A percentile compares a stretch with the other conserved stretches of the same genome.
phyloP scores from a whole-genome alignment of 805 yeast genomes.

The Candida adriatica region DNA sequence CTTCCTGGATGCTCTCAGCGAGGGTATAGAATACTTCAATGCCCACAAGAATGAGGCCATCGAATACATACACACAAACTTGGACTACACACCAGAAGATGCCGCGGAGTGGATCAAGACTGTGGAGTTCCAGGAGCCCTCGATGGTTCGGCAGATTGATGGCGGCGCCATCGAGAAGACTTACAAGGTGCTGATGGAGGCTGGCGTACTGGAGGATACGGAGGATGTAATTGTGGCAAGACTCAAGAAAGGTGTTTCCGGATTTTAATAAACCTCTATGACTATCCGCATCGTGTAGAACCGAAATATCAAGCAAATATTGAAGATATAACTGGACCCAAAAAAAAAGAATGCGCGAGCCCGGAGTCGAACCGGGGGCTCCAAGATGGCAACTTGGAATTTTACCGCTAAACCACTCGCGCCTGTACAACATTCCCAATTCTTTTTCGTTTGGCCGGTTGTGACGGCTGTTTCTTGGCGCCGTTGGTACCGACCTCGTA shows the following conservation, averaged over 20 bases:
- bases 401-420: constrained; percentile 53
- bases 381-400: constrained; percentile 52
- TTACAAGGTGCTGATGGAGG: constrained; percentile 12
- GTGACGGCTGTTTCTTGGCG: too few species aligned
- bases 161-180: constrained; percentile 11
- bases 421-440: too few species aligned
- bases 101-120: constrained; percentile 79
- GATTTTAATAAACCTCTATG: background rate
- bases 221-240: constrained; percentile 10
- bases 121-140: constrained; percentile 46
- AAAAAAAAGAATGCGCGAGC: constrained; percentile 50
- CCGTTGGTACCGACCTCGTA: too few species aligned
- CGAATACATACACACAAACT: constrained; percentile 51
- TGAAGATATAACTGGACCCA: too few species aligned
- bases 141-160: constrained; percentile 7
- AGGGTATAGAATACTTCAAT: constrained; percentile 64
- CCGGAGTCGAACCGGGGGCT: constrained; percentile 59
- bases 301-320: too few species aligned
- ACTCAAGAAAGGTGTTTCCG: constrained; percentile 7
- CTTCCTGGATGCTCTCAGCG: constrained; percentile 49
- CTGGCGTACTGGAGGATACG: constrained; percentile 15
- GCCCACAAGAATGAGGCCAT: constrained; percentile 57
- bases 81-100: constrained; percentile 74
- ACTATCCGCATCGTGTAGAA: too few species aligned
- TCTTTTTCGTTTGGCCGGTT: too few species aligned